These are phyloP conservation scores for Pseudohalonectria lignicola DNA, from an alignment of 2,329 filamentous ascomycete species.

Conservation along the genomic window DNA sequence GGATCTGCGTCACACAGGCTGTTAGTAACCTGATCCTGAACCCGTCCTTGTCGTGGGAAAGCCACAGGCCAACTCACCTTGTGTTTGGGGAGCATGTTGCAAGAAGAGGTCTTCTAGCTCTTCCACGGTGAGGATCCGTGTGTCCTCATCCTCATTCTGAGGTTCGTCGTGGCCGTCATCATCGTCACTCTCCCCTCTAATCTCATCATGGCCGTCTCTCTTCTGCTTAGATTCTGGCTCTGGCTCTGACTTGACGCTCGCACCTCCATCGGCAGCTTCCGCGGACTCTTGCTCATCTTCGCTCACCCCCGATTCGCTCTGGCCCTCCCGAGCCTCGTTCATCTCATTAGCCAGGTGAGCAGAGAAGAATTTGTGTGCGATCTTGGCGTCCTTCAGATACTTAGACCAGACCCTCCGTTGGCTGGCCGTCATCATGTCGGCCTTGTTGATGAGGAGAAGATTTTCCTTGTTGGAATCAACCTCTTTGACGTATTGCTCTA, in stretches of 20 bases:
- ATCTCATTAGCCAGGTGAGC: conserved; percentile 82
- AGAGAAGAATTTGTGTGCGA: conserved; percentile 94
- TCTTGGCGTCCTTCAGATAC: conserved; percentile 69
- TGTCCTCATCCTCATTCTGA: conserved; percentile 44
- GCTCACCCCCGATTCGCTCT: conserved; percentile 24
- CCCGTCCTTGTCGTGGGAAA: background rate
- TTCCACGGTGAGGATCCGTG: conserved; percentile 80
- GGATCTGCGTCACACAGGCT: conserved; percentile 28
- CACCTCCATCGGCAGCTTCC: conserved; percentile 13
- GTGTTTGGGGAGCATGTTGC: conserved; percentile 47
- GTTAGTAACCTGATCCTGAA: conserved; percentile 8
- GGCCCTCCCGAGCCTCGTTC: conserved; percentile 61
- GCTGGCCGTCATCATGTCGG: conserved; percentile 90
- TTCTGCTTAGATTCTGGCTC: conserved; percentile 6
- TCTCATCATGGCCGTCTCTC: conserved; percentile 13
- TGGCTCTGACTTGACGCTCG: conserved; percentile 19
- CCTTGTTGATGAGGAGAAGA: conserved; percentile 90
- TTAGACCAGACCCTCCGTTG: conserved; percentile 79
- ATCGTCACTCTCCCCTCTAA: conserved; percentile 24
- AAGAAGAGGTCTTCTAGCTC: conserved; percentile 87
- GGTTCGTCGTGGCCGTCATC: conserved; percentile 17
- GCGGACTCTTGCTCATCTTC: conserved; percentile 17
- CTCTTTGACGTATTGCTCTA: conserved; percentile 90
- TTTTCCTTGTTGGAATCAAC: conserved; percentile 84
- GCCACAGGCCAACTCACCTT: conserved; percentile 26